Conservation (phyloP, 345 rosid genomes). For the Boechera retrofracta region DNA sequence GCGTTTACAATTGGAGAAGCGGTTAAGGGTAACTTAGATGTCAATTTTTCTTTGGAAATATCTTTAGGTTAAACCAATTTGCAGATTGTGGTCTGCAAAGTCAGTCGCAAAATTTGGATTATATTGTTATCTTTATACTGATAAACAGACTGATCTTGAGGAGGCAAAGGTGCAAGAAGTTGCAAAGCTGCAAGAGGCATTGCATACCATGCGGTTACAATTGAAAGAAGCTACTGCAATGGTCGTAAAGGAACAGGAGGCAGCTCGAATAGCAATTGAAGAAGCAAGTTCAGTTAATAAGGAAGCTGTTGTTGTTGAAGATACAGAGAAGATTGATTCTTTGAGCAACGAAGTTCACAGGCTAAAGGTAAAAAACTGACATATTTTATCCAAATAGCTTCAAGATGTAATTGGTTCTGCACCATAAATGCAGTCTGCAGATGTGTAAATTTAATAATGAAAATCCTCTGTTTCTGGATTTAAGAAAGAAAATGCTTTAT, state of each 20-base stretch:
- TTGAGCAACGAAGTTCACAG: conserved; percentile 70
- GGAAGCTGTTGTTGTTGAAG: conserved; percentile 83
- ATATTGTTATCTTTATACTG: conserved; percentile 28
- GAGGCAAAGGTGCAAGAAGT: conserved; percentile 86
- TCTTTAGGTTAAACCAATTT: conserved; percentile 13
- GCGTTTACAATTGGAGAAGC: conserved; percentile 94
- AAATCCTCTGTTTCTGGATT: conserved; percentile 28
- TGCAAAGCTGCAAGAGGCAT: conserved; percentile 70
- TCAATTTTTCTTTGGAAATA: conserved; percentile 24
- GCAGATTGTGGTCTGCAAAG: conserved; percentile 14
- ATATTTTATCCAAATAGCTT: conserved; percentile 16
- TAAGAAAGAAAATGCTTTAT: conserved; percentile 10
- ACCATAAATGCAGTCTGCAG: conserved; percentile 10
- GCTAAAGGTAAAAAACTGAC: conserved; percentile 63
- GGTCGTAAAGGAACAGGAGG: conserved; percentile 82
- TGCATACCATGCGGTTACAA: conserved; percentile 64
- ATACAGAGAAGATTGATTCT: conserved; percentile 70
- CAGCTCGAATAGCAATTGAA: conserved; percentile 80
- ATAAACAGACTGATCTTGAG: conserved; percentile 81
- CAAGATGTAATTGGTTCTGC: conserved; percentile 22
- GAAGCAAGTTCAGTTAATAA: conserved; percentile 75
- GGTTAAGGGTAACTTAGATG: conserved; percentile 72
- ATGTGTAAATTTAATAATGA: background rate
- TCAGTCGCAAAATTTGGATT: conserved; percentile 26
- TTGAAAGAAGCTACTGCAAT: conserved; percentile 65